These are phyloP conservation scores for Tricholoma furcatifolium DNA, from an alignment of 768 basidiomycete genomes.

Conservation along the genomic window DNA sequence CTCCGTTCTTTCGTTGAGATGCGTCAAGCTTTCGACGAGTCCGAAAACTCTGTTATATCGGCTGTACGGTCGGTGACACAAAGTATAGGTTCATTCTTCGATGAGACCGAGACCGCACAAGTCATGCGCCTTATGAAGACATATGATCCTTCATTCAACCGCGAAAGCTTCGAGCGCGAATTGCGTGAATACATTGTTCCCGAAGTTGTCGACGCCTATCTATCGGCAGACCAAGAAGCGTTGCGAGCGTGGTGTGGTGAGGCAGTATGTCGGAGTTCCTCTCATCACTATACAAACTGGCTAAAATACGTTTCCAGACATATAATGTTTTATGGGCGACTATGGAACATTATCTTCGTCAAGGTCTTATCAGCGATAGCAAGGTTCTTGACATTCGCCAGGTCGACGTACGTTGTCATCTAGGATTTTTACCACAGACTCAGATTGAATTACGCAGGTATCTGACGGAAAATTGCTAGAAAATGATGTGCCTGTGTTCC, in stretches of 20 bases:
- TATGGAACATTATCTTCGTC: conserved; percentile 89
- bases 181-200: conserved; percentile 96
- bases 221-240: conserved; percentile 85
- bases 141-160: conserved; percentile 86
- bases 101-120: conserved; percentile 98
- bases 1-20: conserved; percentile 57
- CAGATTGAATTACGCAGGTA: conserved; percentile 45
- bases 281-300: neutral
- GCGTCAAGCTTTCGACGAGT: conserved; percentile 81
- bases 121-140: conserved; percentile 83
- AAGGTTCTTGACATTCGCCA: conserved; percentile 34
- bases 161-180: conserved; percentile 87
- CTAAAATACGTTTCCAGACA: conserved; percentile 41
- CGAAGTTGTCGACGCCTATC: conserved; percentile 94
- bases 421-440: neutral
- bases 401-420: conserved; percentile 9
- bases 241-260: conserved; percentile 93
- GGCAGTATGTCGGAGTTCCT: conserved; percentile 57
- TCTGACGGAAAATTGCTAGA: conserved; percentile 88
- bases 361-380: conserved; percentile 89
- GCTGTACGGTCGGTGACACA: conserved; percentile 81
- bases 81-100: conserved; percentile 87
- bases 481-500: conserved; percentile 85
- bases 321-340: conserved; percentile 99
- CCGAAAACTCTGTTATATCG: conserved; percentile 86